phyloP scores from a whole-genome alignment of 1,139 yeast genomes.

The Sugiyamaella grinbergsii region DNA sequence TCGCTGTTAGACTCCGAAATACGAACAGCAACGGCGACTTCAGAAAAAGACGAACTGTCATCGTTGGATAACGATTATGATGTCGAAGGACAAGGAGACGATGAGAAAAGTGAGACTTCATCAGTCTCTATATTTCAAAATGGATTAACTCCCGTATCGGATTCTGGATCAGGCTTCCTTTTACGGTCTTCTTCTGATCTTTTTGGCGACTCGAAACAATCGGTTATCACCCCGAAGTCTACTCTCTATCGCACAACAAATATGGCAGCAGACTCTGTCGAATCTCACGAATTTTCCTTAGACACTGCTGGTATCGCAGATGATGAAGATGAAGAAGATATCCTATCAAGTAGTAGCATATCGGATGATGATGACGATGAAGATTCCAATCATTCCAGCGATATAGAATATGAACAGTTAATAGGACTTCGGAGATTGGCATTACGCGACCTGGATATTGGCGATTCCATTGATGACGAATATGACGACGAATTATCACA shows the following conservation, averaged over 20 bases:
- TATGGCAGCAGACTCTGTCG: conserved; percentile 8
- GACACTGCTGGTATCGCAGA: conserved; percentile 25
- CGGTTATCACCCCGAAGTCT: background rate
- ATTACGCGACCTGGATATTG: conserved; percentile 24
- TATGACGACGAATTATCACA: conserved; percentile 18
- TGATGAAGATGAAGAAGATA: conserved; percentile 22
- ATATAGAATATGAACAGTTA: conserved; percentile 24
- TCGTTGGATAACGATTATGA: conserved; percentile 2
- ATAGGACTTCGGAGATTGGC: conserved; percentile 23
- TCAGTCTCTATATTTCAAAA: background rate
- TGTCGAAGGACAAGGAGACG: conserved; percentile 12
- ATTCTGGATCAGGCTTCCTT: background rate
- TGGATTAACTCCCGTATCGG: background rate
- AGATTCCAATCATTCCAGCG: conserved; percentile 24
- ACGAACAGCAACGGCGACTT: background rate
- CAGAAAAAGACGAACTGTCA: background rate
- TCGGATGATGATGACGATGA: conserved; percentile 15
- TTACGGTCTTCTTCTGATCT: background rate
- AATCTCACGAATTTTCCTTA: conserved; percentile 18
- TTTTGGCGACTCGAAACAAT: background rate
- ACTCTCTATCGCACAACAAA: conserved; percentile 4
- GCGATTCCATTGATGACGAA: conserved; percentile 22
- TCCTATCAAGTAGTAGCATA: background rate
- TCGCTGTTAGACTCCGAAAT: background rate
- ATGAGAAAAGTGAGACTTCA: conserved; percentile 9